These are phyloP conservation scores for Scutellaria galericulata DNA, from an alignment of 257 asterid genomes.

Conservation along the genomic window DNA sequence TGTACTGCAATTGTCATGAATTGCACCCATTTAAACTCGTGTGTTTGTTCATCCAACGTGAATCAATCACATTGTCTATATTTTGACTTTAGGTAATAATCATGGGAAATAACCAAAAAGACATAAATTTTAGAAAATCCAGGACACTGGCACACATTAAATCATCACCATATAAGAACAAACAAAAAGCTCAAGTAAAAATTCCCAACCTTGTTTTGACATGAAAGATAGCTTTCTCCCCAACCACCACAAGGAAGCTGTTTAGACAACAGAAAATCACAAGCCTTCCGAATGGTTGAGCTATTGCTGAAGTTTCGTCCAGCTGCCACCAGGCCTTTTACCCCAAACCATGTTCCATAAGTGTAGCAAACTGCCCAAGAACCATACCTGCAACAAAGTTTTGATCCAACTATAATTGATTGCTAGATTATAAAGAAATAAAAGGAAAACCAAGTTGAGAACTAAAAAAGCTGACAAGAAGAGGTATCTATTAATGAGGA, in stretches of 20 bases:
- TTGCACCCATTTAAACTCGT: constrained; percentile 5
- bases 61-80: not conserved
- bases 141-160: constrained; percentile 1
- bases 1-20: not conserved
- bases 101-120: constrained; percentile 7
- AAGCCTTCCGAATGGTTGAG: constrained; percentile 78
- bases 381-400: constrained; percentile 74
- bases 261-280: constrained; percentile 86
- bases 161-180: constrained; percentile 29
- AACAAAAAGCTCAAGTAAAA: not conserved
- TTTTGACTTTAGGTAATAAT: not conserved
- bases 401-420: constrained; percentile 10
- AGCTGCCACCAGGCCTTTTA: constrained; percentile 83
- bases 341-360: constrained; percentile 93
- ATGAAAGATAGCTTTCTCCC: constrained; percentile 98
- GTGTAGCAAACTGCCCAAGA: constrained; percentile 98
- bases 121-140: not conserved
- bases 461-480: constrained; percentile 23
- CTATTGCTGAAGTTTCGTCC: constrained; percentile 68
- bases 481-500: constrained; percentile 4
- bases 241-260: constrained; percentile 95
- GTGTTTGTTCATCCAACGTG: not conserved
- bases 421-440: not conserved
- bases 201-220: constrained; percentile 79
- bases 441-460: constrained; percentile 20